Percentiles rank a stretch among this genome's conserved stretches.
Evolutionary conservation across 441 rosid genomes (phyloP).

Genomic region (Geranium incanum): DNA sequence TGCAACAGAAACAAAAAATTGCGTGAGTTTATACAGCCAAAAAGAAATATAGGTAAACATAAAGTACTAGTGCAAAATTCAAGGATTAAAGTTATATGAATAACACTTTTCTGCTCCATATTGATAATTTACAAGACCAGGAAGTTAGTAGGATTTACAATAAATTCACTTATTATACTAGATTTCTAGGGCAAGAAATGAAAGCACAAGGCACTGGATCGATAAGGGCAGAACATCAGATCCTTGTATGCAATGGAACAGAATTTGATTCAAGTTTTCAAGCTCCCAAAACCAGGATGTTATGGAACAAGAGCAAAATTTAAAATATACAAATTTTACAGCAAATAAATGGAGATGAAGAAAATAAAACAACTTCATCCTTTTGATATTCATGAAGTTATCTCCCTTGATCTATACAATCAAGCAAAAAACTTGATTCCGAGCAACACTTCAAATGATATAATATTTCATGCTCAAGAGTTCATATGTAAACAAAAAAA

Average conservation of each 20-base stretch:
- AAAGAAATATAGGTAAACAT: too few relatives aligned
- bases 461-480: too few relatives aligned
- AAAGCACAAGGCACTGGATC: background rate
- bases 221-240: background rate
- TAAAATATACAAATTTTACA: background rate
- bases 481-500: too few relatives aligned
- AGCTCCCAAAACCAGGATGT: background rate
- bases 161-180: background rate
- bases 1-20: conserved; percentile 2
- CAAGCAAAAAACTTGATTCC: too few relatives aligned
- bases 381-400: too few relatives aligned
- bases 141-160: background rate
- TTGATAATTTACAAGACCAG: background rate
- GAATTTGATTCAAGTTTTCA: background rate
- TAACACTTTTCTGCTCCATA: background rate
- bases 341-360: background rate
- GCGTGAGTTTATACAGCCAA: background rate
- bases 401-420: too few relatives aligned
- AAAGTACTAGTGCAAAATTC: background rate
- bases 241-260: background rate
- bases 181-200: background rate
- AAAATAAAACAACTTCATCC: background rate
- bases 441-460: too few relatives aligned
- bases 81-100: background rate
- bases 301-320: background rate